phyloP scores from a whole-genome alignment of 1,139 yeast genomes.

The Hyphopichia fennica region DNA sequence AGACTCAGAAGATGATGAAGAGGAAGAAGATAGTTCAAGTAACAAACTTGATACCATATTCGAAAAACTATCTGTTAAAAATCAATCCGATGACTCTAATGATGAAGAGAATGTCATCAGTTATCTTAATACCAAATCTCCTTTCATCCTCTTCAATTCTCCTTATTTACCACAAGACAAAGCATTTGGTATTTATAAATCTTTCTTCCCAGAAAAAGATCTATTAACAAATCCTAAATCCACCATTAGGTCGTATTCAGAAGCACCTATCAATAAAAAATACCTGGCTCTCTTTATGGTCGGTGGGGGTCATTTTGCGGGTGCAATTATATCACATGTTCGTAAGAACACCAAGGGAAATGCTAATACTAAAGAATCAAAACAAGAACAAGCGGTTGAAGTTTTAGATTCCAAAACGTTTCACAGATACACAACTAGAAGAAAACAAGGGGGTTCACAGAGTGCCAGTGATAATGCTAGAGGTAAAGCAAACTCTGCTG shows the following conservation, averaged over 20 bases:
- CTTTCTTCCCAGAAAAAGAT: conserved; percentile 48
- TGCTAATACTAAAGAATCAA: conserved; percentile 40
- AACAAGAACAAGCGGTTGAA: conserved; percentile 61
- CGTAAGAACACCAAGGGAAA: conserved; percentile 58
- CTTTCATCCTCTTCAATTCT: conserved; percentile 58
- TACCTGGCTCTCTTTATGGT: conserved; percentile 84
- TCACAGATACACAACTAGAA: conserved; percentile 92
- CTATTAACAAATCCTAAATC: conserved; percentile 38
- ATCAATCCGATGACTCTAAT: conserved; percentile 12
- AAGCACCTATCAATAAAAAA: conserved; percentile 17
- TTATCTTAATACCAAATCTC: conserved; percentile 63
- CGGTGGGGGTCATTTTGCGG: conserved; percentile 99
- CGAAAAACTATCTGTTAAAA: conserved; percentile 26
- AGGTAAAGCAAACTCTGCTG: conserved; percentile 97
- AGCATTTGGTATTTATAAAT: conserved; percentile 70
- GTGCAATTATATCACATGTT: conserved; percentile 81
- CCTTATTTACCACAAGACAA: conserved; percentile 40
- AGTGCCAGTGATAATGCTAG: conserved; percentile 87
- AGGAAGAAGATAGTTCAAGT: conserved; percentile 10
- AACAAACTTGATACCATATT: conserved; percentile 31
- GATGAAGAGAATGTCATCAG: conserved; percentile 41
- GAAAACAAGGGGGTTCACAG: conserved; percentile 98
- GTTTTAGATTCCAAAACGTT: conserved; percentile 79
- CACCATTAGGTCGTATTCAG: conserved; percentile 37
- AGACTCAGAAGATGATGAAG: conserved; percentile 28